Evolutionary conservation across 1,139 yeast genomes (phyloP), one percentile per base, ranked within the genome.

Genomic region (Geotrichum armillariae): DNA sequence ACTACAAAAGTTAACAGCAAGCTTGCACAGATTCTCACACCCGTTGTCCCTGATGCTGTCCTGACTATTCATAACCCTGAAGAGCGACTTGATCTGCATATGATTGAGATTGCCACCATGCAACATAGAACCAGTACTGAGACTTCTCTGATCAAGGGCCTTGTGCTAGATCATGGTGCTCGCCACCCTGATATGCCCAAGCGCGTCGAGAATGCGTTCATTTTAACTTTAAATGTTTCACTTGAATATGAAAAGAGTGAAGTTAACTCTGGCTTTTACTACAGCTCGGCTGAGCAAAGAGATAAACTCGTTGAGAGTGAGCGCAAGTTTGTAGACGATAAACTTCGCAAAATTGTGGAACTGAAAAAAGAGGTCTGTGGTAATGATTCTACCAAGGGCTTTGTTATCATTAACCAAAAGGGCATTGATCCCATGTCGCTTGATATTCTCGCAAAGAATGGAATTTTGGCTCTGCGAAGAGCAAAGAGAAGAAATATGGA

Each of bases 401-500:
- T 94, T 71, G 99, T 94, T 52, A 88, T 94, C 54, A 87, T 94
- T 68, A 94, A 94, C 72, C 99, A 94, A 72, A 94, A 94, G 76
- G 99, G 99, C 61, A 94, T 94, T 60, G 99, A 94, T 67, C 99
- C 99, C 57, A 86, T 93, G 94, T 90, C 98, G 14, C 75, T 94
- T 58, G 99, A 94, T 66, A 84, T 91, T 12, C 77, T 94, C 58
- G 98, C 98, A 49, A 90, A 89, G 68, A 86, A 94, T 69, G 89
- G 88, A 58, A 93, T 94, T 60, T 75, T 93, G 61, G 99, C 99
- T 1, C 77, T 94, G 62, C 84, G 99, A 75, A 83, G 99, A 67
- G 99, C 99, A 42, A 94, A 94, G 76, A 82, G 99, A 76, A 85
- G 99, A 74, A 94, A 94, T 70, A 93, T 94, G 99, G 99, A 94